phyloP scores from a whole-genome alignment of 306 rosid genomes.

The Trichosanthes truncata region DNA sequence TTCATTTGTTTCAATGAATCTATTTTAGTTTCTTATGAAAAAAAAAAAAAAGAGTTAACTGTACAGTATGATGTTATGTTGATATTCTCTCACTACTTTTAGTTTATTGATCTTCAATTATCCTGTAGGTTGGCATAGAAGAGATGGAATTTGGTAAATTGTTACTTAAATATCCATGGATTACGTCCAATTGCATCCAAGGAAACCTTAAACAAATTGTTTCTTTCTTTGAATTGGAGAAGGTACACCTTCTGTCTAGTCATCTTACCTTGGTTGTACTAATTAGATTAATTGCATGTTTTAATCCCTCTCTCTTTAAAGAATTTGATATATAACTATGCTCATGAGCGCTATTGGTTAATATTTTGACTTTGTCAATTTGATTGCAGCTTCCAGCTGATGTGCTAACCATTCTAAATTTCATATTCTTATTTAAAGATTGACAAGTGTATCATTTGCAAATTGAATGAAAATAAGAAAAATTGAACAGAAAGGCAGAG shows the following conservation, averaged over 20 bases:
- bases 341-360: background rate
- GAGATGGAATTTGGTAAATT: conserved; percentile 38
- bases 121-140: conserved; percentile 42
- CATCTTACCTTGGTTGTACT: conserved; percentile 9
- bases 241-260: conserved; percentile 34
- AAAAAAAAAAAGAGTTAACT: background rate
- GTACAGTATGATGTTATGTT: background rate
- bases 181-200: conserved; percentile 57
- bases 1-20: background rate
- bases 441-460: background rate
- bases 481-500: background rate
- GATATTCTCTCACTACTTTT: conserved; percentile 7
- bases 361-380: background rate
- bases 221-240: conserved; percentile 37
- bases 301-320: background rate
- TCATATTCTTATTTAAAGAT: background rate
- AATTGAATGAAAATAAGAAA: background rate
- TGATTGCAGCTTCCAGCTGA: background rate
- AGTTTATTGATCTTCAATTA: background rate
- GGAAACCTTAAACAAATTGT: conserved; percentile 44
- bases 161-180: conserved; percentile 72
- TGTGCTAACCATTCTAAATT: background rate
- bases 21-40: background rate
- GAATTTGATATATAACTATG: background rate
- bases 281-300: background rate